Evolutionary conservation across 345 rosid genomes (phyloP).

Genomic region (Salix exigua): DNA sequence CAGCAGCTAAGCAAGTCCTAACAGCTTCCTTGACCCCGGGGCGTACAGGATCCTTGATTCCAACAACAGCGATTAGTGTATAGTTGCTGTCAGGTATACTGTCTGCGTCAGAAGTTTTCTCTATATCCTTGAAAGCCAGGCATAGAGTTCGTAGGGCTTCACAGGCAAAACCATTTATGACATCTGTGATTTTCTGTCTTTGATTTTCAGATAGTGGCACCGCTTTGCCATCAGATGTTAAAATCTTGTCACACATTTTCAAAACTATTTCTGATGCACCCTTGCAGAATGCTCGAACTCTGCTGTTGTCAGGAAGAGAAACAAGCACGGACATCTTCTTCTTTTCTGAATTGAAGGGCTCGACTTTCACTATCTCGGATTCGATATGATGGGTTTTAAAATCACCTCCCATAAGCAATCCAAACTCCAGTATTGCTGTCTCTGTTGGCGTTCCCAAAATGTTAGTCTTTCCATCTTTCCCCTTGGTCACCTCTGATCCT

Average conservation of each 20-base stretch:
- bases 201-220: slow-evolving; percentile 34
- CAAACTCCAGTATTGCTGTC: slow-evolving; percentile 62
- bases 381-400: slow-evolving; percentile 42
- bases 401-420: slow-evolving; percentile 63
- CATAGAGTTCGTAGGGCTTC: slow-evolving; percentile 72
- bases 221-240: slow-evolving; percentile 14
- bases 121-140: slow-evolving; percentile 57
- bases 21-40: slow-evolving; percentile 33
- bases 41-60: slow-evolving; percentile 36
- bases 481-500: slow-evolving; percentile 58
- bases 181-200: slow-evolving; percentile 34
- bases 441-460: slow-evolving; percentile 74
- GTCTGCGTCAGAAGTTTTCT: slow-evolving; percentile 33
- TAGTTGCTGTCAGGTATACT: slow-evolving; percentile 55
- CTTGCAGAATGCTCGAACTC: slow-evolving; percentile 35
- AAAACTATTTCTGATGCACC: slow-evolving; percentile 32
- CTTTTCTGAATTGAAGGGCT: slow-evolving; percentile 73
- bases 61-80: slow-evolving; percentile 38
- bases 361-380: slow-evolving; percentile 55
- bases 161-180: slow-evolving; percentile 55
- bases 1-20: slow-evolving; percentile 28
- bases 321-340: slow-evolving; percentile 69
- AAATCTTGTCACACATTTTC: slow-evolving; percentile 20
- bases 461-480: slow-evolving; percentile 52
- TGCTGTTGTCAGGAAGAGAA: slow-evolving; percentile 38